Conservation (phyloP, 176 grass and related monocot genomes). For the Tillandsia fasciculata region DNA sequence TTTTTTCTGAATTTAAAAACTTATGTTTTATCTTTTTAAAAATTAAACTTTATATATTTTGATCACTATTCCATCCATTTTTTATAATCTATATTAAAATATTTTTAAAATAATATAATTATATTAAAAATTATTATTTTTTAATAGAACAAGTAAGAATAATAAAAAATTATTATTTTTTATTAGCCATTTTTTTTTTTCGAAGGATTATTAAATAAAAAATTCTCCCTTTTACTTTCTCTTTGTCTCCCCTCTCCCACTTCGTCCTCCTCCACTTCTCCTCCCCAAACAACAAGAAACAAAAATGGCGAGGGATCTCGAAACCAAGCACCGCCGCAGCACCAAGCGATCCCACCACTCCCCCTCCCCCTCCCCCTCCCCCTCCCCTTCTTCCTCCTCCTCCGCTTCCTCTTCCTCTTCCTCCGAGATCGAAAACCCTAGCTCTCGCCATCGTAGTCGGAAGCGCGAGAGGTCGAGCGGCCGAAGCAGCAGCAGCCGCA, state of each 20-base stretch:
- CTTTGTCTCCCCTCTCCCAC: background rate
- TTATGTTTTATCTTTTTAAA: too few relatives aligned
- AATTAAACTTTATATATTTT: too few relatives aligned
- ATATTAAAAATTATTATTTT: too few relatives aligned
- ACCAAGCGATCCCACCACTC: conserved; percentile 32
- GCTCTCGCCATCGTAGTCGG: conserved; percentile 22
- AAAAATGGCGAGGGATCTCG: conserved; percentile 19
- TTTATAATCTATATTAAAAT: too few relatives aligned
- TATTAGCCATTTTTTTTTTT: too few relatives aligned
- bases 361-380: conserved; percentile 13
- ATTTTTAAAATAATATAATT: too few relatives aligned
- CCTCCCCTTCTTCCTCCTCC: conserved; percentile 21
- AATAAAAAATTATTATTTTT: too few relatives aligned
- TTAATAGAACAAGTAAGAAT: too few relatives aligned
- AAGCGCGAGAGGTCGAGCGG: conserved; percentile 25
- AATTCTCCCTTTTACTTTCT: background rate
- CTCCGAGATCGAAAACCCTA: conserved; percentile 36
- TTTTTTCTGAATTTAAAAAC: too few relatives aligned
- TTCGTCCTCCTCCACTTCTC: background rate
- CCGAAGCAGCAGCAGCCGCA: conserved; percentile 26
- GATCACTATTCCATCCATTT: too few relatives aligned
- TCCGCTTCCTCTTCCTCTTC: conserved; percentile 21
- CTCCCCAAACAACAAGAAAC: background rate
- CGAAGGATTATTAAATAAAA: too few relatives aligned
- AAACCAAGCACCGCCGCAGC: conserved; percentile 27